Evolutionary conservation across 306 rosid genomes (phyloP).

Genomic region (Ormosia semicastrata): DNA sequence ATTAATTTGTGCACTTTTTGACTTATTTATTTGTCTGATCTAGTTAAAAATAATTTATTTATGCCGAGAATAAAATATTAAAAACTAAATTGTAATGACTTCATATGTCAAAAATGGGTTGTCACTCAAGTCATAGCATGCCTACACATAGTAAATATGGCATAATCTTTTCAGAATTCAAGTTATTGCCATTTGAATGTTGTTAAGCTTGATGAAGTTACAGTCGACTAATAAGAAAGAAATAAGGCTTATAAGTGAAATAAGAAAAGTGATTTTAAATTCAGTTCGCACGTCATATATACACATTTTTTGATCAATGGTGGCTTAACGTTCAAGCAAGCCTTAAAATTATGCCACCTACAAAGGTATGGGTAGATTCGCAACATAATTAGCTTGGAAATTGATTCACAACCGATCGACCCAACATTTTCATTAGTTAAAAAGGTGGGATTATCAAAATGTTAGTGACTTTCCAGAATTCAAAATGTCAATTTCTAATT

Average conservation of each 20-base stretch:
- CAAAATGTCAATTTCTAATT: background rate
- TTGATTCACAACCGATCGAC: background rate
- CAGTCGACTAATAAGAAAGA: background rate
- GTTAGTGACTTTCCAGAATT: background rate
- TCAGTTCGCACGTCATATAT: background rate
- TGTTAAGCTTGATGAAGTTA: background rate
- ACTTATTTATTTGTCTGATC: background rate
- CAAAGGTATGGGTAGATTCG: background rate
- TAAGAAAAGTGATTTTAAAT: background rate
- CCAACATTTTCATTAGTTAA: background rate
- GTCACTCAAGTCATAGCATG: background rate
- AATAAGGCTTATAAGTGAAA: background rate
- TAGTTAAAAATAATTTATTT: background rate
- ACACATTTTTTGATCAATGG: too few species aligned
- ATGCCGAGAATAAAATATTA: background rate
- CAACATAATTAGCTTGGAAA: conserved; percentile 22
- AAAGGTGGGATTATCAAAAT: background rate
- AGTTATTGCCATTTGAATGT: background rate
- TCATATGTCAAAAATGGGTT: background rate
- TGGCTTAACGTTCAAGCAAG: conserved; percentile 18
- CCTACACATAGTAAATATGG: background rate
- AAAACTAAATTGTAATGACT: background rate
- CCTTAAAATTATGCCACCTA: conserved; percentile 4
- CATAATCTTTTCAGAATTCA: too few species aligned
- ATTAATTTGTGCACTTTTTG: background rate